A percentile compares a stretch with the other conserved stretches of the same genome.
Conservation (phyloP, 2,329 filamentous ascomycete species). For the Proliferodiscus dingleyae region DNA sequence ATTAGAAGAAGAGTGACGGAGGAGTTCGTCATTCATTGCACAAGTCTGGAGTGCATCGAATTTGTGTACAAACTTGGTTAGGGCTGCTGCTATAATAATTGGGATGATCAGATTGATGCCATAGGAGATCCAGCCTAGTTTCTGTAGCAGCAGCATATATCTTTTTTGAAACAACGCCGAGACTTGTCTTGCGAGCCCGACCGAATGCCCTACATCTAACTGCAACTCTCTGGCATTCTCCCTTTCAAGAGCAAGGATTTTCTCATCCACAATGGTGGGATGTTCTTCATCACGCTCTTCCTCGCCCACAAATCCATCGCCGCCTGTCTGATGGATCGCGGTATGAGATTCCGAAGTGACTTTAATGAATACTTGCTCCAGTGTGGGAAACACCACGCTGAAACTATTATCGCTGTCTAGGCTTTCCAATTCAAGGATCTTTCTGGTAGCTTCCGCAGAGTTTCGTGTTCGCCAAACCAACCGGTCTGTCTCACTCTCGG, state of each 20-base stretch:
- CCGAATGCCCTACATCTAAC: conserved; percentile 48
- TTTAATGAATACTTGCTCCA: conserved; percentile 65
- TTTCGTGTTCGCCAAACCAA: conserved; percentile 31
- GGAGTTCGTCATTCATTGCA: conserved; percentile 9
- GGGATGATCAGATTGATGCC: conserved; percentile 54
- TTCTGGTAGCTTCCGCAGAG: conserved; percentile 48
- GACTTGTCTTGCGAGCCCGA: conserved; percentile 51
- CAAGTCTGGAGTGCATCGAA: conserved; percentile 21
- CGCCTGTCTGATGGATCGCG: conserved; percentile 17
- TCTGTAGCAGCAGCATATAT: conserved; percentile 52
- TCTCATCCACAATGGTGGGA: conserved; percentile 16
- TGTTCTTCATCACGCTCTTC: no score
- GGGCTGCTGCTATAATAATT: conserved; percentile 49
- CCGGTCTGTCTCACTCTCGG: conserved; percentile 9
- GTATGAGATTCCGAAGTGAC: conserved; percentile 58
- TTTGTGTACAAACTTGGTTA: conserved; percentile 40
- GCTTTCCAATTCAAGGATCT: conserved; percentile 50
- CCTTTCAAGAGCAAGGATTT: conserved; percentile 21
- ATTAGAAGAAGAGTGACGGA: conserved; percentile 11
- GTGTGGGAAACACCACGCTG: conserved; percentile 57
- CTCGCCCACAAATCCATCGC: conserved; percentile 23
- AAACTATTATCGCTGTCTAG: conserved; percentile 49
- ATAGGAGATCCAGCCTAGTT: conserved; percentile 49
- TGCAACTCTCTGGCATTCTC: conserved; percentile 25
- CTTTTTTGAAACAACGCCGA: conserved; percentile 57